A percentile compares a stretch with the other conserved stretches of the same genome.
Evolutionary conservation across 768 basidiomycete species (phyloP).

Genomic region (Lyophyllum semitale): DNA sequence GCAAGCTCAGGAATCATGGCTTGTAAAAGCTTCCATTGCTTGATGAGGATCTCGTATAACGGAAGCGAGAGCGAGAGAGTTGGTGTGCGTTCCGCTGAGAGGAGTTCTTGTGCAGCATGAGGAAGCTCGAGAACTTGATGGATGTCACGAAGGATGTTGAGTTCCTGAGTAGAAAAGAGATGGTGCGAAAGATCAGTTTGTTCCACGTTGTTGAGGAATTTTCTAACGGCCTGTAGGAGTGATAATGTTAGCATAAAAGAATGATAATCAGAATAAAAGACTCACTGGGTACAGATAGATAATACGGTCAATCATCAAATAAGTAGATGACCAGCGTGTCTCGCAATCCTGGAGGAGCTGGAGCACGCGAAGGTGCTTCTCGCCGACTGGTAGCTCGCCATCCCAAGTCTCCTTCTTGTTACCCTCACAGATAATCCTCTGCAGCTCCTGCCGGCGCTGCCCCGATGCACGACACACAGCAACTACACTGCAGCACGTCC

Average conservation of each 20-base stretch:
- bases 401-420: constrained; percentile 20
- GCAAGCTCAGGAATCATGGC: constrained; percentile 22
- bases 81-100: constrained; percentile 34
- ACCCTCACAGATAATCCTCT: constrained; percentile 22
- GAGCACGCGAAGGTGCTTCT: constrained; percentile 13
- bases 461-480: constrained; percentile 31
- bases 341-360: constrained; percentile 33
- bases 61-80: constrained; percentile 33
- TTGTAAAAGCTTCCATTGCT: constrained; percentile 13
- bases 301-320: constrained; percentile 34
- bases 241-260: neutral
- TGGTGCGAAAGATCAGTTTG: constrained; percentile 15
- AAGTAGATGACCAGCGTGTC: constrained; percentile 36
- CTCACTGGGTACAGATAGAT: constrained; percentile 32
- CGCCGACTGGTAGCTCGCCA: constrained; percentile 1
- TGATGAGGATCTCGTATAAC: constrained; percentile 30
- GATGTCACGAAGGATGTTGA: constrained; percentile 29
- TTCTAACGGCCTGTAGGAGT: constrained; percentile 19
- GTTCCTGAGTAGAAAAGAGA: constrained; percentile 7
- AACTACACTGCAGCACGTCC: constrained; percentile 23
- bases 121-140: constrained; percentile 25
- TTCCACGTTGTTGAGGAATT: constrained; percentile 17
- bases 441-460: constrained; percentile 28
- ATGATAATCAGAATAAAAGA: neutral
- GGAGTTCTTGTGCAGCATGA: constrained; percentile 32